Conservation (phyloP, 352 stramenopile species). For the Achlya hypogyna region DNA sequence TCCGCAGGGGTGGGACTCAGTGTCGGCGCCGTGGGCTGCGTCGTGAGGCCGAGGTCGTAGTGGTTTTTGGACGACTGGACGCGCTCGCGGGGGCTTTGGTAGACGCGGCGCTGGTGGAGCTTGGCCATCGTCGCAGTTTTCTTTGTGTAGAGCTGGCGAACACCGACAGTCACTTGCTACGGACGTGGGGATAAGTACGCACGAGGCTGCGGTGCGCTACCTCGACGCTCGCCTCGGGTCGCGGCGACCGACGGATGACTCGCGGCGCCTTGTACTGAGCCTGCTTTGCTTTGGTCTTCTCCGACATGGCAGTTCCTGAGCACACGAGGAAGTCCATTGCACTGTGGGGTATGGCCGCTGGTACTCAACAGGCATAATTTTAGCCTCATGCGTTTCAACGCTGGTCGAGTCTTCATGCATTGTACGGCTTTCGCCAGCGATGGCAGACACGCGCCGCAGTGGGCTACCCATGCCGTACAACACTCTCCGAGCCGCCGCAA, state of each 20-base stretch:
- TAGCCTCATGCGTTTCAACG: not conserved
- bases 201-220: not conserved
- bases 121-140: not conserved
- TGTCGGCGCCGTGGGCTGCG: too few relatives aligned
- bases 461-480: too few relatives aligned
- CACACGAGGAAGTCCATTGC: not conserved
- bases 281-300: not conserved
- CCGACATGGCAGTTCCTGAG: not conserved
- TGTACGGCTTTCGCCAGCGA: too few relatives aligned
- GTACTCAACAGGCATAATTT: not conserved
- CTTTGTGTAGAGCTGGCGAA: not conserved
- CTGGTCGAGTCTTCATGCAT: too few relatives aligned
- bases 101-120: constrained; percentile 4
- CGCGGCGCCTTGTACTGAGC: not conserved
- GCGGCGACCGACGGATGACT: not conserved
- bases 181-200: not conserved
- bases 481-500: too few relatives aligned
- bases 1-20: too few relatives aligned
- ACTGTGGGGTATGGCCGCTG: not conserved
- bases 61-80: not conserved
- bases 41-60: not conserved
- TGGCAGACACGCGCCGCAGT: too few relatives aligned
- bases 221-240: not conserved
- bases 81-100: not conserved
- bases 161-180: not conserved